Base-by-base conservation (phyloP, 768 basidiomycete genomes). In the Boletus sensibilis region DNA sequence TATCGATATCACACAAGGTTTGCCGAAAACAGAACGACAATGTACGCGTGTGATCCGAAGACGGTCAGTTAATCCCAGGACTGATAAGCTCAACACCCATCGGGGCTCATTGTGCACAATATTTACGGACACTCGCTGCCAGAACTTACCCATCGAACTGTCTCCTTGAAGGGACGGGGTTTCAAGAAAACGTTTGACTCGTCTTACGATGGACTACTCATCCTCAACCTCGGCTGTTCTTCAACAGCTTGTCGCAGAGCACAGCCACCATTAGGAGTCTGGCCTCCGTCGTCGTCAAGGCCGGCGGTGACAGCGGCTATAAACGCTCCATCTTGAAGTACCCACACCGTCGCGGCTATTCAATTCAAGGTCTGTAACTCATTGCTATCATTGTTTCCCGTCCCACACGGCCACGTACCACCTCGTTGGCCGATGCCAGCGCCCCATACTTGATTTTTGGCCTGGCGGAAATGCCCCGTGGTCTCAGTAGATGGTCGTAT, bases 361-460 rank as follows among this genome's bases (percentile, higher is more conserved):
- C 18, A 57, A 61, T 44, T 57, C 51, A 56, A 67, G 65, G 67
- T 69, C 50, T 31, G 67, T 62, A n/a, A 41, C 50, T 54, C 57
- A 13, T 56, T 53, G 37, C 55, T 35, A 56, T 60, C n/a, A n/a
- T n/a, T n/a, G 48, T 47, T 43, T 55, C 27, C 43, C 46, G n/a
- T 27, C 31, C 27, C 44, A 25, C 20, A 27, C 38, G 31, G 23
- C 49, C 50, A 53, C 52, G 31, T 52, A 48, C 45, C 41, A 4
- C 40, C 50, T 46, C 46, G 31, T 7, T 56, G 50, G 52, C 23
- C 49, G 37, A 37, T 37, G 44, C 40, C 25, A 35, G 20, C 43
- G 13, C 13, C 47, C 25, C 11, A 10, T 6, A n/a, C 39, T 47
- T 40, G 50, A 45, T n/a, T 29, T 27, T n/a, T 33, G 23, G 50